phyloP scores from a whole-genome alignment of 345 rosid genomes.

The Eutrema japonicum region DNA sequence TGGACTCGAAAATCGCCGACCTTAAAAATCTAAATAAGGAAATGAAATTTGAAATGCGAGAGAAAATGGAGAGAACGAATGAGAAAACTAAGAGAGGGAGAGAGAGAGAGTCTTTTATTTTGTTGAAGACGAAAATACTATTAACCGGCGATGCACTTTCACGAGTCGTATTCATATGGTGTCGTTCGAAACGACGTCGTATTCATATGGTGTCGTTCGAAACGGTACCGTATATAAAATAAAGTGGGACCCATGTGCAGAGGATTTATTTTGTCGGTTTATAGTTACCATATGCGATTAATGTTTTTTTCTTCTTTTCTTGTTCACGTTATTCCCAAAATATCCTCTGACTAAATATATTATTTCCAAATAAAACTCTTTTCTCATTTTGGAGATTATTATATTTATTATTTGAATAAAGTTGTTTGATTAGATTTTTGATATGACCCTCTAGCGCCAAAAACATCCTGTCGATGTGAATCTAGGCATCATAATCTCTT shows the following conservation, averaged over 20 bases:
- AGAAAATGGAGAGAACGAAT: slow-evolving; percentile 32
- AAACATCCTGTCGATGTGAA: slow-evolving; percentile 27
- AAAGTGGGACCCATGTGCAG: slow-evolving; percentile 23
- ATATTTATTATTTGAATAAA: slow-evolving; percentile 27
- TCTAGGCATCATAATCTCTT: slow-evolving; percentile 11
- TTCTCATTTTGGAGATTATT: slow-evolving; percentile 7
- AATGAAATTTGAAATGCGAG: slow-evolving; percentile 41
- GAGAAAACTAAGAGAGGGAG: slow-evolving; percentile 8
- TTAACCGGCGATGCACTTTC: slow-evolving; percentile 45
- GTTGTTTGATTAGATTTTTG: slow-evolving; percentile 26
- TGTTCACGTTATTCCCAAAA: slow-evolving; percentile 4
- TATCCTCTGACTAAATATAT: slow-evolving; percentile 24
- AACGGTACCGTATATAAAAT: neutral
- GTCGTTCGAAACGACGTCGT: slow-evolving; percentile 17
- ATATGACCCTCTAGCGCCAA: slow-evolving; percentile 35
- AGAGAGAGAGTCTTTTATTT: slow-evolving; percentile 16
- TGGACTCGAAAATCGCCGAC: slow-evolving; percentile 37
- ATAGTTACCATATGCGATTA: slow-evolving; percentile 40
- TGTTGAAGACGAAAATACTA: slow-evolving; percentile 28
- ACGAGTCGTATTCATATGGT: slow-evolving; percentile 33
- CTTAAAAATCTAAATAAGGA: slow-evolving; percentile 32
- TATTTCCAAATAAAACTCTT: slow-evolving; percentile 11
- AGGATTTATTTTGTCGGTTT: slow-evolving; percentile 35
- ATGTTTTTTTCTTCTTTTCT: slow-evolving; percentile 20
- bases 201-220: neutral